Base-by-base conservation (phyloP, 345 rosid species). In the Viola odorata region DNA sequence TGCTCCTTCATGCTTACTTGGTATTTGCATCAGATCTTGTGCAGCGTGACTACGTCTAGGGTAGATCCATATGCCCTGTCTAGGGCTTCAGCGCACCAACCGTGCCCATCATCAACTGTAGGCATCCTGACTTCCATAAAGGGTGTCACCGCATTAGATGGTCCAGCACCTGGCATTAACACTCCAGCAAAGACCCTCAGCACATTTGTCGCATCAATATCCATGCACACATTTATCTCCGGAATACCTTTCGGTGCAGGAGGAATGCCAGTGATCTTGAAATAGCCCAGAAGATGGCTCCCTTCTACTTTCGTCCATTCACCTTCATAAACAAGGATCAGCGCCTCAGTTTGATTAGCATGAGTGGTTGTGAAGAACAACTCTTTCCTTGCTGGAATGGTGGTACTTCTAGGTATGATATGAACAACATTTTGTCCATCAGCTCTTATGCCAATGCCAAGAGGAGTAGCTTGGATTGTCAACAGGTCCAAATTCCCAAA, bases 101-200 rank as follows among this genome's bases (percentile, higher is more conserved):
- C 94, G 57, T 89, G 94, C 40, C 96, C 94, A 55, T 84, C 91
- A 55, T 89, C 96, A 55, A 89, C 86, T 2, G 86, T 87, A 0
- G 96, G 98, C 98, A 92, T 79, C 78, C 96, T 80, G 53, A 89
- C 91, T 54, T 87, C 96, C 78, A 92, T 77, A 14, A 85, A 73
- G 6, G 96, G 94, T 67, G 77, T 77, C 15, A 72, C 84, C 0
- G 89, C 94, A 57, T 67, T 23, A 23, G 32, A 23, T 23, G 32
- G 85, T 14, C 70, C 81, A 7, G 60, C 63, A 6, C 91, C 90
- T 0, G 94, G 91, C 74, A 92, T 65, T 57, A 77, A 48, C 8
- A 84, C 87, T 38, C 89, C 92, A 7, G 83, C 91, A 53, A 85
- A 65, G 64, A 84, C 91, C 53, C 91, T 63, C 66, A 89, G 64